Evolutionary conservation across 495 filamentous ascomycete genomes (phyloP), one percentile per base, ranked within the genome.

Genomic region (Penicillium ochrochloron): DNA sequence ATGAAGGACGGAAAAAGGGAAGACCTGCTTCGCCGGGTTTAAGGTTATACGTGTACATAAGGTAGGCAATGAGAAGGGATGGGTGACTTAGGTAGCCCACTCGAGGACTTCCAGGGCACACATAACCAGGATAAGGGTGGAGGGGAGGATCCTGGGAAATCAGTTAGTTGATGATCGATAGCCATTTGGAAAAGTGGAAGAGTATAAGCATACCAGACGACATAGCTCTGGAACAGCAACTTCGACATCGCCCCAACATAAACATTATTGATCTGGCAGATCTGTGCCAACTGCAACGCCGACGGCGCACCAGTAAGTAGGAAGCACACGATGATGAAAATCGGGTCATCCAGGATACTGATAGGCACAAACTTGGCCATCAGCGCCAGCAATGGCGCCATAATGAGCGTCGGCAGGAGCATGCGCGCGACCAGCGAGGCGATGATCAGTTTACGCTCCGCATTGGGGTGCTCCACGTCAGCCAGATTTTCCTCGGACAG

Each of bases 301-400:
- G 92, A 97, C 15, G 95, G 95, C 8, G 95, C 95, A 23, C 95
- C 95, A 1, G 92, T 93, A 66, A 99, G 89, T 52, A 99, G 84
- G 82, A 97, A 99, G 75, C 93, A 97, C 42, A 99, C 96, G 64
- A 98, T 90, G 62, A 98, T 87, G 76, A 99, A 99, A 69, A 99
- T 98, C 7, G 96, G 96, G 69, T 99, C 95, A 75, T 96, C 95
- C 35, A 99, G 79, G 61, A 98, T 98, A 80, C 92, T 96, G 75
- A 99, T 84, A 0, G 92, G 93, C 15, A 96, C 87, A 70, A 89
- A 97, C 66, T 98, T 99, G 34, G 96, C 95, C 27, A 89, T 82
- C n/a, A 98, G 62, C 2, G 94, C 95, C 1, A 98, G 80, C 17
- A 98, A 72, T n/a, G 95, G 96, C 5, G 92, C 91, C 91, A 97